phyloP scores from a whole-genome alignment of 257 asterid genomes.

The Coffea canephora region DNA sequence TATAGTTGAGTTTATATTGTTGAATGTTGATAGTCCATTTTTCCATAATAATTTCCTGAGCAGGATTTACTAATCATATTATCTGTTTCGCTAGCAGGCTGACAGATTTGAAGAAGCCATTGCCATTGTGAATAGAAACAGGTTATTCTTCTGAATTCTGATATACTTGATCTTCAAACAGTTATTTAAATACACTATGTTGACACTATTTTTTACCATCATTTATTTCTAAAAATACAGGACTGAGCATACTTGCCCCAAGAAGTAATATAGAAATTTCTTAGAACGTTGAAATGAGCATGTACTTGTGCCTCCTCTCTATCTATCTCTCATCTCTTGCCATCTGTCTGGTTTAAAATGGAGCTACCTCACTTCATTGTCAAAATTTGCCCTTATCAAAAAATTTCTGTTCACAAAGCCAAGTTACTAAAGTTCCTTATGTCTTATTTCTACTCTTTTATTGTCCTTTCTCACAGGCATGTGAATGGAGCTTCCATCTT shows the following conservation, averaged over 20 bases:
- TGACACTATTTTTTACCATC: neutral
- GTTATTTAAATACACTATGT: neutral
- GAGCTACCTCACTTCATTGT: neutral
- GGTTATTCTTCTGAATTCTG: conserved; percentile 21
- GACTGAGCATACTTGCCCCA: neutral
- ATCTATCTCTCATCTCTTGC: neutral
- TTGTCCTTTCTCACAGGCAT: conserved; percentile 18
- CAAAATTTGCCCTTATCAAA: neutral
- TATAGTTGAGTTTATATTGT: neutral
- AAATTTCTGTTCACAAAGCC: conserved; percentile 1
- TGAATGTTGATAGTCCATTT: neutral
- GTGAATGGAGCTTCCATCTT: conserved; percentile 39
- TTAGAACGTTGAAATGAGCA: neutral
- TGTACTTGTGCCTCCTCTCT: neutral
- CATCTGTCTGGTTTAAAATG: no score
- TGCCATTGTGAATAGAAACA: conserved; percentile 39
- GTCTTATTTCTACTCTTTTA: neutral
- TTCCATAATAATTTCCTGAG: neutral
- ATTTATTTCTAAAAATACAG: neutral
- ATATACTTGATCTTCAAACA: neutral
- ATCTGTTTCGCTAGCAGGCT: conserved; percentile 30
- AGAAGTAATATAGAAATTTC: neutral
- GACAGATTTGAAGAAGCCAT: conserved; percentile 43
- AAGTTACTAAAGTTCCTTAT: neutral
- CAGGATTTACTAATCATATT: conserved; percentile 2